Conservation (phyloP, 2,329 filamentous ascomycete species). For the Trichophyton equinum region DNA sequence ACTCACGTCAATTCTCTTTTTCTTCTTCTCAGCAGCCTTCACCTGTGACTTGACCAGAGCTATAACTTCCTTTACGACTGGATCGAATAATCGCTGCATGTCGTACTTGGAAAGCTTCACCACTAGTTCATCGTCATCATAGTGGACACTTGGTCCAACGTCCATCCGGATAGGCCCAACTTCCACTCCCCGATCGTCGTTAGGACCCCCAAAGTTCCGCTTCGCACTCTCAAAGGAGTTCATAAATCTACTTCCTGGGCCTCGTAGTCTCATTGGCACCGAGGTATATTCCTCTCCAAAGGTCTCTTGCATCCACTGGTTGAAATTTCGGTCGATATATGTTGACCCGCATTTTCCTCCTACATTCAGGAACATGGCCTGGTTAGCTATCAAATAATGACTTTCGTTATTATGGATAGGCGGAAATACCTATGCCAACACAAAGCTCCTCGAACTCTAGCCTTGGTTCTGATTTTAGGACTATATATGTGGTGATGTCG, state of each 20-base stretch:
- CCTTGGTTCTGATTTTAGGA: conserved; percentile 10
- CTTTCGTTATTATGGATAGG: background rate
- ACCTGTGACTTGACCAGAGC: conserved; percentile 10
- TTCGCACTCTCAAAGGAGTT: conserved; percentile 24
- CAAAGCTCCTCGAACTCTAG: conserved; percentile 13
- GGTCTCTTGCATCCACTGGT: conserved; percentile 19
- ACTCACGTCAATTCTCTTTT: conserved; percentile 11
- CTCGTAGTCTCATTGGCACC: conserved; percentile 17
- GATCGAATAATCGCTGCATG: conserved; percentile 11
- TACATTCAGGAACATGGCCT: background rate
- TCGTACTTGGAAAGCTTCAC: conserved; percentile 11
- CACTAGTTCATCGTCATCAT: conserved; percentile 8
- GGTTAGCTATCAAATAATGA: background rate
- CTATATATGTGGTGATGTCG: conserved; percentile 18
- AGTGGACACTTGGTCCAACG: background rate
- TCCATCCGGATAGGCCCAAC: conserved; percentile 6
- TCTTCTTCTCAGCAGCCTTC: conserved; percentile 6
- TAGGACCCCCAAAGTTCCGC: conserved; percentile 18
- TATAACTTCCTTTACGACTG: conserved; percentile 10
- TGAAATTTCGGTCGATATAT: conserved; percentile 26
- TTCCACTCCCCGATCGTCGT: conserved; percentile 4
- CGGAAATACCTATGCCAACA: conserved; percentile 7
- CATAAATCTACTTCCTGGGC: conserved; percentile 25
- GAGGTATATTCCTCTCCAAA: conserved; percentile 22
- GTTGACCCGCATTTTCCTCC: conserved; percentile 26